A percentile compares a stretch with the other conserved stretches of the same genome.
Evolutionary conservation across 2,329 filamentous ascomycete species (phyloP).

Genomic region (Phyllosticta citrichinensis): DNA sequence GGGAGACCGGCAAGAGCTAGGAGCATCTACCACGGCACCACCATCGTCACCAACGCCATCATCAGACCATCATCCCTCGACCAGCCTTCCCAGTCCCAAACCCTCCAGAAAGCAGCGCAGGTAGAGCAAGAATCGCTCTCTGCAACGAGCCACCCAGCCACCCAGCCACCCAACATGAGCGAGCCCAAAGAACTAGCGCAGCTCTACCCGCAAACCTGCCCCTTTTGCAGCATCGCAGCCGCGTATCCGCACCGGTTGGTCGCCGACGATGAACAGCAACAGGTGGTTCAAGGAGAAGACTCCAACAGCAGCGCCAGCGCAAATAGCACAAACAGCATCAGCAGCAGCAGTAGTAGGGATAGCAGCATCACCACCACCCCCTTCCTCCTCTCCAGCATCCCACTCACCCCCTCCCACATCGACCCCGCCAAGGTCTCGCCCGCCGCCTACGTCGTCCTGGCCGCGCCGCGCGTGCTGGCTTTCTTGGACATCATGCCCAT

Average conservation of each 20-base stretch:
- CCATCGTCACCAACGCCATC: neutral
- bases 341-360: neutral
- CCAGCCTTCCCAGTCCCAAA: too few relatives aligned
- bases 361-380: neutral
- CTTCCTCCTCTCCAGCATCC: slow-evolving; percentile 15
- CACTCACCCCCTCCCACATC: slow-evolving; percentile 16
- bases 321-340: neutral
- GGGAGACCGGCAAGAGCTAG: neutral
- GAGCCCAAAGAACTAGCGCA: slow-evolving; percentile 1
- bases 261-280: too few relatives aligned
- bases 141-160: neutral
- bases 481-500: slow-evolving; percentile 93
- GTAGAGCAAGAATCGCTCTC: neutral
- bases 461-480: slow-evolving; percentile 66
- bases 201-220: slow-evolving; percentile 38
- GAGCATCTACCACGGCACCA: neutral
- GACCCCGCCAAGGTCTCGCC: slow-evolving; percentile 24
- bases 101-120: too few relatives aligned
- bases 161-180: neutral
- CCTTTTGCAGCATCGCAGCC: slow-evolving; percentile 49
- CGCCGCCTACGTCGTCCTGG: slow-evolving; percentile 56
- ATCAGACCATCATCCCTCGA: neutral
- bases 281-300: too few relatives aligned
- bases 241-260: slow-evolving; percentile 34
- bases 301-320: neutral